Percentiles rank a stretch among this genome's conserved stretches.
Conservation (phyloP, 106 monocot genomes). For the Allium sativum region DNA sequence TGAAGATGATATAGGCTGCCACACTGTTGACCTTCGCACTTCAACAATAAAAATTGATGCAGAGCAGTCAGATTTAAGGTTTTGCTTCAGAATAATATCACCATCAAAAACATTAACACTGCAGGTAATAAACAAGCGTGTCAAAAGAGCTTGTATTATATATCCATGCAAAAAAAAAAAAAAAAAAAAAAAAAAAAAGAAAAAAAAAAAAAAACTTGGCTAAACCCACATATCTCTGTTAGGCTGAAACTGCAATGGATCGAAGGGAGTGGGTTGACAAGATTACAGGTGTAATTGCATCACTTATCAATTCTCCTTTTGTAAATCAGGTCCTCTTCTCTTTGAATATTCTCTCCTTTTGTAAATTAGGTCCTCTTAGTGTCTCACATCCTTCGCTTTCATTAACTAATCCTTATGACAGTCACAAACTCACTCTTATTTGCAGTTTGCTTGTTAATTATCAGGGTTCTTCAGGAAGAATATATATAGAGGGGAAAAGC, state of each 20-base stretch:
- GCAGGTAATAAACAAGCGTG: constrained; percentile 40
- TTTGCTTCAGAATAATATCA: constrained; percentile 96
- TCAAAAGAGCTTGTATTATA: too few species aligned
- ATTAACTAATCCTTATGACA: background rate
- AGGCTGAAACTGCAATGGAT: constrained; percentile 84
- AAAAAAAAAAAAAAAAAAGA: too few species aligned
- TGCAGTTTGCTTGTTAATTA: background rate
- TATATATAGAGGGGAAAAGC: constrained; percentile 10
- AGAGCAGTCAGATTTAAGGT: constrained; percentile 79
- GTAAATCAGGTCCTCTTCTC: constrained; percentile 43
- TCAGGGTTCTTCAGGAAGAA: constrained; percentile 27
- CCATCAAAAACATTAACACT: constrained; percentile 73
- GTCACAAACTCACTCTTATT: background rate
- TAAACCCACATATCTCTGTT: background rate
- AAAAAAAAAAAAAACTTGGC: too few species aligned
- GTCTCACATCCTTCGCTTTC: background rate
- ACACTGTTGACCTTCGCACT: constrained; percentile 72
- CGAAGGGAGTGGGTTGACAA: constrained; percentile 90
- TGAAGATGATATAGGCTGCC: constrained; percentile 49
- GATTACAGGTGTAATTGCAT: constrained; percentile 88
- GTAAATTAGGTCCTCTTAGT: too few species aligned
- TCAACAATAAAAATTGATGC: constrained; percentile 95
- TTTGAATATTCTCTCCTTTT: background rate
- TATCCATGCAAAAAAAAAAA: too few species aligned
- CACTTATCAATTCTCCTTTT: constrained; percentile 66